These are phyloP conservation scores for Thelonectria olida DNA, from an alignment of 2,329 filamentous ascomycete species.

Conservation along the genomic window DNA sequence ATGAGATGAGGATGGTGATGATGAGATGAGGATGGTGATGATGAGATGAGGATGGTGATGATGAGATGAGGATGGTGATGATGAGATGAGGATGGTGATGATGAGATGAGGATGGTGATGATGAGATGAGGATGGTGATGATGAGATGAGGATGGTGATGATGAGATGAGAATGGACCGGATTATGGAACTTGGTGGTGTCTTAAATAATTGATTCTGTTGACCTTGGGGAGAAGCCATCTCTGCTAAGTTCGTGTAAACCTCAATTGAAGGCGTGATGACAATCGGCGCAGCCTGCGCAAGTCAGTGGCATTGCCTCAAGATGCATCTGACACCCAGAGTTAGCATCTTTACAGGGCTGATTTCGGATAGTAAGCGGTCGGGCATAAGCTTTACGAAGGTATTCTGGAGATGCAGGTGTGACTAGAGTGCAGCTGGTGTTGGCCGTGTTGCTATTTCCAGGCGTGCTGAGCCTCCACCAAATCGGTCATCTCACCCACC, in stretches of 20 bases:
- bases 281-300: neutral
- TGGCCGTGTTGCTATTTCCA: neutral
- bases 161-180: neutral
- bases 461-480: neutral
- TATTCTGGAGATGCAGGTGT: neutral
- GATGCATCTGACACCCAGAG: neutral
- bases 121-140: neutral
- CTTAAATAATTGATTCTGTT: neutral
- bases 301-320: neutral
- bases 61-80: neutral
- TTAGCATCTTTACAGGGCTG: neutral
- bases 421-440: neutral
- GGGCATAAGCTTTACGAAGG: neutral
- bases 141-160: neutral
- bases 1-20: no score
- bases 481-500: neutral
- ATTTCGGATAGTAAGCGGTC: neutral
- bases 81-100: no score
- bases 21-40: no score
- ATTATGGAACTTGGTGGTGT: neutral
- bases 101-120: neutral
- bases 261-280: neutral
- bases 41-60: no score
- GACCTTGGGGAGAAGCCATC: neutral
- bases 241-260: neutral